Percentiles rank a stretch among this genome's conserved stretches.
These are phyloP conservation scores for Funneliformis caledonium DNA, from an alignment of 371 early-diverging fungal species.

Conservation along the genomic window DNA sequence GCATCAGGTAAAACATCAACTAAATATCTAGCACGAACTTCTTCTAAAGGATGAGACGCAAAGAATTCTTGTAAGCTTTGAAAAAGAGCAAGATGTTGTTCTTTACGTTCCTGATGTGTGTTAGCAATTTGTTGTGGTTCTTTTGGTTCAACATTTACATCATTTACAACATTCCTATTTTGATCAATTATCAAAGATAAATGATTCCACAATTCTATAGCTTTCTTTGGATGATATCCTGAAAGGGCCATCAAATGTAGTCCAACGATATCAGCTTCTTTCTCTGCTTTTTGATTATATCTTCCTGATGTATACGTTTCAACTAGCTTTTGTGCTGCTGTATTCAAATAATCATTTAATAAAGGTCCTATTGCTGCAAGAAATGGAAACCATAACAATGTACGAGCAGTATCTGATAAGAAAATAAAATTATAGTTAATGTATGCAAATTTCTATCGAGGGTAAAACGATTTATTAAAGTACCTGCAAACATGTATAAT, in stretches of 20 bases:
- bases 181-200: neutral
- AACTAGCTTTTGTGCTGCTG: neutral
- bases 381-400: conserved; percentile 25
- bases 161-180: neutral
- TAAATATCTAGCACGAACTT: neutral
- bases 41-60: conserved; percentile 7
- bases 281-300: conserved; percentile 44
- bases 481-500: conserved; percentile 4
- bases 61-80: neutral
- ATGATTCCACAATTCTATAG: conserved; percentile 55
- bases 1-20: conserved; percentile 2
- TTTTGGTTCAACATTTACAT: neutral
- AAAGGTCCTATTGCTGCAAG: conserved; percentile 14
- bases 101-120: neutral
- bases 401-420: conserved; percentile 7
- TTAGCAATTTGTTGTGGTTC: neutral
- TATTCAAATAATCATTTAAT: conserved; percentile 11
- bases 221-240: conserved; percentile 59
- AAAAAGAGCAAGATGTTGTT: neutral
- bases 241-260: conserved; percentile 61
- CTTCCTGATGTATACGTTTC: conserved; percentile 4
- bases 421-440: neutral
- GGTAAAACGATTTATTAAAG: neutral
- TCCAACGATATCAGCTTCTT: conserved; percentile 62
- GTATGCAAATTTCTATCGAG: neutral